Evolutionary conservation across 805 yeast genomes (phyloP).

Genomic region (Lipomyces lipofer): DNA sequence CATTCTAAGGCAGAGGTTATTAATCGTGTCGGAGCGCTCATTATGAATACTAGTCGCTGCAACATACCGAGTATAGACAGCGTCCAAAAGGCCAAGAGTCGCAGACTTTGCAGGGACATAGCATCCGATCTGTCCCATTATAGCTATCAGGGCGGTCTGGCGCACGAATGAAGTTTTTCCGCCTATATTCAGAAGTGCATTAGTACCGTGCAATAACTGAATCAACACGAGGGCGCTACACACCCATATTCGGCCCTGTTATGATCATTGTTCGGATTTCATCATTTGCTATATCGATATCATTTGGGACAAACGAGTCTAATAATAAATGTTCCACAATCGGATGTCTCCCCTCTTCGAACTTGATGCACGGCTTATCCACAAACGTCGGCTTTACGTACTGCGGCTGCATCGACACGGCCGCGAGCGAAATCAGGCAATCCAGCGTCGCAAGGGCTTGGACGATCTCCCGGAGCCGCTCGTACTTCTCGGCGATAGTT

Average conservation of each 20-base stretch:
- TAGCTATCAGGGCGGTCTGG: constrained; percentile 66
- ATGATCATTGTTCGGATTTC: constrained; percentile 59
- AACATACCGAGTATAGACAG: constrained; percentile 44
- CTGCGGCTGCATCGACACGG: constrained; percentile 51
- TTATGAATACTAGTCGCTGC: too few species aligned
- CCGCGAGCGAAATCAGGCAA: constrained; percentile 65
- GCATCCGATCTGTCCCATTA: constrained; percentile 78
- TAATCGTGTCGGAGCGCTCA: too few species aligned
- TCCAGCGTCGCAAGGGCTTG: constrained; percentile 58
- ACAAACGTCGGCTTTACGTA: constrained; percentile 56
- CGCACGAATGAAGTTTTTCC: constrained; percentile 79
- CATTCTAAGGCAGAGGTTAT: constrained; percentile 58
- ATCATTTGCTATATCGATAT: constrained; percentile 51
- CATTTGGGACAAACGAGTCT: constrained; percentile 63
- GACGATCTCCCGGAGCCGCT: constrained; percentile 47
- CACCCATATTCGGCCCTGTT: constrained; percentile 67
- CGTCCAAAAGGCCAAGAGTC: constrained; percentile 65
- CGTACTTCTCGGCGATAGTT: constrained; percentile 44
- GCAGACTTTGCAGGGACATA: constrained; percentile 69
- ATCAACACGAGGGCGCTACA: too few species aligned
- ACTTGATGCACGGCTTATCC: constrained; percentile 48
- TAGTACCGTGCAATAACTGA: not conserved
- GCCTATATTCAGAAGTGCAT: constrained; percentile 61
- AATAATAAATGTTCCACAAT: constrained; percentile 54
- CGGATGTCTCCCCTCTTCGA: constrained; percentile 66